Conservation (phyloP, 1,139 yeast genomes). For the Yamadazyma diospyri region DNA sequence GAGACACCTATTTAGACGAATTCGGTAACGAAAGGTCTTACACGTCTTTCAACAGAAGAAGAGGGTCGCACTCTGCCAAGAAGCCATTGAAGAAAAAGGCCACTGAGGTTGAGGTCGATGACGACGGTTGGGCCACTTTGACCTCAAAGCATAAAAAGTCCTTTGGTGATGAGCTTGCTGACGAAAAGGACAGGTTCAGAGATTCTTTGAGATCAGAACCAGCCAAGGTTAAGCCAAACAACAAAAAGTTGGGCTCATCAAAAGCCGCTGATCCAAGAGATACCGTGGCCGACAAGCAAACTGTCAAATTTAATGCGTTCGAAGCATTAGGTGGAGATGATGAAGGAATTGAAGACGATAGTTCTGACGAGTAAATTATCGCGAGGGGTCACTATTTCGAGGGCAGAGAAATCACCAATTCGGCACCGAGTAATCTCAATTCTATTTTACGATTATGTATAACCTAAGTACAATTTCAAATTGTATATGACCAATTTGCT, state of each 20-base stretch:
- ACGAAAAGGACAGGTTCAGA: conserved; percentile 47
- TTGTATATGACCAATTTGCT: no score
- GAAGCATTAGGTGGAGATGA: conserved; percentile 70
- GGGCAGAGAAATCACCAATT: no score
- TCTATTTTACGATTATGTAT: conserved; percentile 5
- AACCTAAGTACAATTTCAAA: conserved; percentile 1
- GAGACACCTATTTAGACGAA: conserved; percentile 49
- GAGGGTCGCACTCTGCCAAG: conserved; percentile 48
- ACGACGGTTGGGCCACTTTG: conserved; percentile 80
- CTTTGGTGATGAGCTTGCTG: conserved; percentile 45
- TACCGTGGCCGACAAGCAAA: conserved; percentile 63
- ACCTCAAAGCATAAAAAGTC: conserved; percentile 47
- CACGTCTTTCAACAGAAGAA: conserved; percentile 53
- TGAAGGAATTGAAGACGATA: conserved; percentile 24
- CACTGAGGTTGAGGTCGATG: conserved; percentile 56
- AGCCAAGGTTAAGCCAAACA: conserved; percentile 62
- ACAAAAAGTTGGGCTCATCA: conserved; percentile 69
- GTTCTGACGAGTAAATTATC: conserved; percentile 4
- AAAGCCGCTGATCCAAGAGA: conserved; percentile 74
- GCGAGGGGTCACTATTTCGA: no score
- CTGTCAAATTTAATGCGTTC: conserved; percentile 69
- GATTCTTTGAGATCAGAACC: conserved; percentile 40
- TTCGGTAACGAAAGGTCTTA: conserved; percentile 48
- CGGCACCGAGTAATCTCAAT: no score
- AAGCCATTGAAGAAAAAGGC: conserved; percentile 59